These are phyloP conservation scores for Ceratopteris richardii DNA, from an alignment of 75 land plant genomes.

Conservation along the genomic window DNA sequence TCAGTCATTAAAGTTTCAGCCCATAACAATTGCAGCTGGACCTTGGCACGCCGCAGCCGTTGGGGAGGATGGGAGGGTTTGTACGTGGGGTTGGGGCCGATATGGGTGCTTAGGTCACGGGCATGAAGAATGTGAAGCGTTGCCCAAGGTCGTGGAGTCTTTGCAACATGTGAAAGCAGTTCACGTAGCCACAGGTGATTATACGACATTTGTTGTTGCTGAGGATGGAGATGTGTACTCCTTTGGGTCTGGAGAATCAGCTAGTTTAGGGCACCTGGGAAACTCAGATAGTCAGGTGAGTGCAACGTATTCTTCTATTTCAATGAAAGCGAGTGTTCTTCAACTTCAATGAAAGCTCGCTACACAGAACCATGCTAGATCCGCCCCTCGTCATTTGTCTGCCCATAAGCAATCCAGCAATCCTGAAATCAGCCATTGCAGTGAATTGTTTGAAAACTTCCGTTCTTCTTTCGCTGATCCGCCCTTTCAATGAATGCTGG, in stretches of 20 bases:
- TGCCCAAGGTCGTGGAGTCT: conserved; percentile 22
- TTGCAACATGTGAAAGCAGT: conserved; percentile 16
- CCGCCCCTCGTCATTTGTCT: too few species aligned
- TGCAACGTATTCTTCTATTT: not conserved
- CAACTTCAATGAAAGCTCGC: too few species aligned
- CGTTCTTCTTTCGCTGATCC: too few species aligned
- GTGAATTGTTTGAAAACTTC: too few species aligned
- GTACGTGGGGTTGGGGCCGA: conserved; percentile 27
- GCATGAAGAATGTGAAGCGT: conserved; percentile 16
- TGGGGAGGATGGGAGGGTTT: conserved; percentile 15
- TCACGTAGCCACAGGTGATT: conserved; percentile 22
- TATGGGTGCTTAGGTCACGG: conserved; percentile 25
- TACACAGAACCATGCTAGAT: too few species aligned
- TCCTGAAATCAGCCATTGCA: too few species aligned
- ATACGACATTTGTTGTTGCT: conserved; percentile 19
- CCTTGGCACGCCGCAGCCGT: conserved; percentile 22
- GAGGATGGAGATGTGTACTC: conserved; percentile 20
- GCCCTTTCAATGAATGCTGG: too few species aligned
- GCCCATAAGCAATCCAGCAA: too few species aligned
- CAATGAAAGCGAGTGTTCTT: too few species aligned
- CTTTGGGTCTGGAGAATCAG: conserved; percentile 23
- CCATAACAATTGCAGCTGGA: conserved; percentile 17
- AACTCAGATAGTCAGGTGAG: conserved; percentile 17
- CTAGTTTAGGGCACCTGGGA: conserved; percentile 62
- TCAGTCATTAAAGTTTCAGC: conserved; percentile 8